Evolutionary conservation across 345 rosid genomes (phyloP).

Genomic region (Dovyalis caffra): DNA sequence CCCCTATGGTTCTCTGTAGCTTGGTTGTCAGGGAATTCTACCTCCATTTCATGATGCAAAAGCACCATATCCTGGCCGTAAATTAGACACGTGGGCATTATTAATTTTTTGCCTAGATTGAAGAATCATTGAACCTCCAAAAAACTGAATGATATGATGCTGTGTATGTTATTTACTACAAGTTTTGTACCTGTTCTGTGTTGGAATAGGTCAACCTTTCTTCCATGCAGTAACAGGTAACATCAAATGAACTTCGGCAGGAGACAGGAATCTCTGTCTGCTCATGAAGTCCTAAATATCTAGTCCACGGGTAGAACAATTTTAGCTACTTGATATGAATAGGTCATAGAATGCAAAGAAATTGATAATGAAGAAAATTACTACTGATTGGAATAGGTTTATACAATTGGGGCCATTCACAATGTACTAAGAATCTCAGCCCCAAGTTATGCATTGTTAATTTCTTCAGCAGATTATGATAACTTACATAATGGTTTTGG

Average conservation of each 20-base stretch:
- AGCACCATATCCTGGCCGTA: constrained; percentile 87
- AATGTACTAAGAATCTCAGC: background rate
- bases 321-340: background rate
- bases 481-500: constrained; percentile 72
- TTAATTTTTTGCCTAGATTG: background rate
- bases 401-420: background rate
- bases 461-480: constrained; percentile 3
- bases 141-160: background rate
- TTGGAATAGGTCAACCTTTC: constrained; percentile 67
- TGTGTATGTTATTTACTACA: background rate
- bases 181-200: constrained; percentile 64
- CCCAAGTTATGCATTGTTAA: background rate
- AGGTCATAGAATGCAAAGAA: background rate
- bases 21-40: constrained; percentile 63
- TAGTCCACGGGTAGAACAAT: constrained; percentile 27
- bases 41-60: constrained; percentile 82
- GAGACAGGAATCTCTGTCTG: constrained; percentile 56
- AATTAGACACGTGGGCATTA: background rate
- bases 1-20: constrained; percentile 54
- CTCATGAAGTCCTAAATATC: constrained; percentile 74
- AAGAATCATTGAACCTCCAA: background rate
- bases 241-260: constrained; percentile 61
- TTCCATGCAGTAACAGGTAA: constrained; percentile 76
- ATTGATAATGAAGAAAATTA: background rate
- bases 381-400: background rate